Base-by-base conservation (phyloP, 192 early-diverging fungal genomes). In the Chytriomyces confervae region DNA sequence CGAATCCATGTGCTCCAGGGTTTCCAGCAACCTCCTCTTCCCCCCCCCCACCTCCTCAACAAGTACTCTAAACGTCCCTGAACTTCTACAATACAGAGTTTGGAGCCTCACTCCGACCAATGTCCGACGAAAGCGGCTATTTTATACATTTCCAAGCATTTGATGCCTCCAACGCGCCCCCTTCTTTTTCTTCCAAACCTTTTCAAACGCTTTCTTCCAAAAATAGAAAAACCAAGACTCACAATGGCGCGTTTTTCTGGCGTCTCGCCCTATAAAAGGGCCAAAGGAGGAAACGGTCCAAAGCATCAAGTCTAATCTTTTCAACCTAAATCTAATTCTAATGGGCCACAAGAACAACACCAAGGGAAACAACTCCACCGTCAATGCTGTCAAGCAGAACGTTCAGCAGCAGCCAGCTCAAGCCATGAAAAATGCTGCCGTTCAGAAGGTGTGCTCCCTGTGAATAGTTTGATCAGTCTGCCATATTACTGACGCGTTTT, bases 341-440 rank as follows among this genome's bases (percentile, higher is more conserved):
- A 57, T 57, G 53, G 53, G 53, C 53, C 53, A 57, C 53, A 57
- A 57, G 53, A 76, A 66, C 51, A 76, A 76, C 74, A 45, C 62
- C 53, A 66, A 76, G 29, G 48, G 18, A 23, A 65, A 76, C 24
- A 75, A 75, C 61, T 43, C 62, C 18, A 76, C 74, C 61, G 74
- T 76, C 29, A 49, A 62, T 66, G 74, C 74, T 8, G 74, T 76
- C 10, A 64, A 76, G 74, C 74, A 76, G 48, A 76, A 66, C 50
- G 74, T 76, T 36, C 48, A 51, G 13, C 74, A 76, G 48, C 62
- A 65, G 46, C 64, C 74, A 29, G 62, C 74, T 24, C 43, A 66
- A 62, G 66, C 64, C 24, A 62, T 64, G 45, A 76, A 76, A 24
- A 16, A 43, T 11, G 62, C 74, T 24, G 48, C 64, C 4, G 63